Base-by-base conservation (phyloP, 768 basidiomycete genomes). In the Mycena galopus region DNA sequence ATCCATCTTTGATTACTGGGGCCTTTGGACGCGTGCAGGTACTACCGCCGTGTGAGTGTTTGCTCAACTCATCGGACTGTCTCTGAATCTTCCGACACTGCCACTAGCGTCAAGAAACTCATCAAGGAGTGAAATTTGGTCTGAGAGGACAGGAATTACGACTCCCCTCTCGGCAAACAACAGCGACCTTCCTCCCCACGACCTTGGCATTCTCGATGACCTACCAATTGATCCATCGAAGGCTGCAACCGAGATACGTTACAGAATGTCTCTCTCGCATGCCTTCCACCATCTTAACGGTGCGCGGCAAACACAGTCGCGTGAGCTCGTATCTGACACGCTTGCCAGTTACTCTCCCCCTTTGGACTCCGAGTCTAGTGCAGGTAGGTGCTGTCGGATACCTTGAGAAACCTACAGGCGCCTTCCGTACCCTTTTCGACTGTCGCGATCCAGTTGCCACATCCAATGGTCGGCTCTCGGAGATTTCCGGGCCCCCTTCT, bases 361-460 rank as follows among this genome's bases (percentile, higher is more conserved):
- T 90, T 2, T 91, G 89, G 89, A 81, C 79, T 10, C 90, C 90
- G 0, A 79, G 81, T 8, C 81, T 59, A 4, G 82, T 91, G 1
- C 70, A 80, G 12, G 77, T 90, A 0, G 90, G 90, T 10, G 84
- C 86, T 0, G 87, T 91, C 4, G 90, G 90, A 2, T 91, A 87
- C 77, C 79, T 89, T n/a, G 79, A 77, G 21, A 88, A 84, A 69
- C 82, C 86, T 2, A 75, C 77, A 14, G 90, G 90, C 12, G 78
- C 81, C 44, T 91, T 91, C 74, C 77, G 86, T 65, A 85, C 85
- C 25, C 78, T 91, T 7, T 84, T 90, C 77, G 88, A 90, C 65
- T 77, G 84, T 86, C 3, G 81, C 80, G 74, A 80, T 81, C 62
- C 86, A 82, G 19, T 70, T 71, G 58, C 77, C 77, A 69, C 79